Evolutionary conservation across 2,329 filamentous ascomycete genomes (phyloP), one percentile per base, ranked within the genome.

Genomic region (Ophiosphaerella narmari): DNA sequence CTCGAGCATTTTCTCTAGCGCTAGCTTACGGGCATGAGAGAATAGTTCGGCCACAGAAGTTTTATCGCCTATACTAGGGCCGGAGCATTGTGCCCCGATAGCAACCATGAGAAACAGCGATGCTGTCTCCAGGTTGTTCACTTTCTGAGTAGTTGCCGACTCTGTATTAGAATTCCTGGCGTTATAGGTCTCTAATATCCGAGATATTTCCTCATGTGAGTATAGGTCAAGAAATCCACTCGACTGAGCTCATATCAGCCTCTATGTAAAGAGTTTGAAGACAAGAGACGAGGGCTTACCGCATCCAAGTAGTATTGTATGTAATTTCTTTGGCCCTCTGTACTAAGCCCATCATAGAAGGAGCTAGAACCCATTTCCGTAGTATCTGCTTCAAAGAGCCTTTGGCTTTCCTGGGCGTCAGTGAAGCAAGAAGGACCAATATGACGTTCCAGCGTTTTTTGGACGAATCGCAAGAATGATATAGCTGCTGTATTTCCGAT

Each of bases 341-440:
- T 61, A 7, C 69, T 63, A 26, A 65, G 59, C 9, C 48, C 33
- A 16, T 70, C 65, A 26, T 66, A 53, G 39, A 75, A 68, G 29
- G 24, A 42, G 35, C 47, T 57, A 11, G 54, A 54, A 8, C 44
- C 48, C 9, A 69, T 65, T 5, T 66, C 68, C 7, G 67, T 64
- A 35, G 48, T 40, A 24, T 79, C 75, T 13, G 74, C 77, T 59
- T 84, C 81, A 1, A 83, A 76, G 78, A 83, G 82, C 32, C 74
- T 76, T 44, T 82, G 77, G n/a, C 74, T 77, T 35, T 75, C 75
- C 16, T 77, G 71, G 57, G 77, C 78, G 47, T 82, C 75, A 0
- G 81, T 81, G 59, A 83, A 84, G 13, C 77, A 74, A 0, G 80
- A 82, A 1, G 80, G 80, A 0, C 81, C 81, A 46, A 82, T 80